phyloP scores from a whole-genome alignment of 1,284 basidiomycete genomes.

The Ceratobasidium sp. region DNA sequence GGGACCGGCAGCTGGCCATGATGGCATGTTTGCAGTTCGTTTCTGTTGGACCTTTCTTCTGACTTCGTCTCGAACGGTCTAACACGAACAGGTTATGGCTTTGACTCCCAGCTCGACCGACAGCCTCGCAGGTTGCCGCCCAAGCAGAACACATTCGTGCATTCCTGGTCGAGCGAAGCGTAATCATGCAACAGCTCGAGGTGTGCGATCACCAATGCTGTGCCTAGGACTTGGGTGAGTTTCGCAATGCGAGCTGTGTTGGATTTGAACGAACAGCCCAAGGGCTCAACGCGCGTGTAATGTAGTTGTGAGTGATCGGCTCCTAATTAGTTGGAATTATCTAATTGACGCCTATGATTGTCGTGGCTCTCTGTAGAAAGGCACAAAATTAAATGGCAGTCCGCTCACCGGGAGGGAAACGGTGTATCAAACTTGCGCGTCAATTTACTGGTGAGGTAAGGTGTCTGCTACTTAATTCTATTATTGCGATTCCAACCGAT shows the following conservation, averaged over 20 bases:
- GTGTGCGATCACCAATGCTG: background rate
- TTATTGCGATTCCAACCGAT: background rate
- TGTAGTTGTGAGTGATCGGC: conserved; percentile 8
- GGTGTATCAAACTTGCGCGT: conserved; percentile 29
- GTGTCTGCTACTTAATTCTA: background rate
- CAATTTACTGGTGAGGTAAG: conserved; percentile 32
- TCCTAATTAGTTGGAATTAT: background rate
- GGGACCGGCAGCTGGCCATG: conserved; percentile 23
- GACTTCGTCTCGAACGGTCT: background rate
- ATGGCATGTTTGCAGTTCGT: conserved; percentile 4
- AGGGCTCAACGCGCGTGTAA: conserved; percentile 39
- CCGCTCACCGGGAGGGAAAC: background rate
- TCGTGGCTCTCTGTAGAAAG: conserved; percentile 21
- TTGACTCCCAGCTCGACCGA: conserved; percentile 39
- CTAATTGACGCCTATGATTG: background rate
- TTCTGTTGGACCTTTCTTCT: background rate
- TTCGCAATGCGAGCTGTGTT: conserved; percentile 34
- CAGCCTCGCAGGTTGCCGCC: conserved; percentile 33
- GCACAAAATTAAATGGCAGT: conserved; percentile 4
- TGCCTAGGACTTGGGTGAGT: conserved; percentile 36
- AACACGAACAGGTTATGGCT: conserved; percentile 22
- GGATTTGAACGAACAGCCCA: conserved; percentile 42
- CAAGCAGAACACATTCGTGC: conserved; percentile 42
- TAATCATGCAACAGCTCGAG: conserved; percentile 42
- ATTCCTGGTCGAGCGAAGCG: conserved; percentile 31